Base-by-base conservation (phyloP, 257 asterid genomes). In the Anisodus tanguticus region DNA sequence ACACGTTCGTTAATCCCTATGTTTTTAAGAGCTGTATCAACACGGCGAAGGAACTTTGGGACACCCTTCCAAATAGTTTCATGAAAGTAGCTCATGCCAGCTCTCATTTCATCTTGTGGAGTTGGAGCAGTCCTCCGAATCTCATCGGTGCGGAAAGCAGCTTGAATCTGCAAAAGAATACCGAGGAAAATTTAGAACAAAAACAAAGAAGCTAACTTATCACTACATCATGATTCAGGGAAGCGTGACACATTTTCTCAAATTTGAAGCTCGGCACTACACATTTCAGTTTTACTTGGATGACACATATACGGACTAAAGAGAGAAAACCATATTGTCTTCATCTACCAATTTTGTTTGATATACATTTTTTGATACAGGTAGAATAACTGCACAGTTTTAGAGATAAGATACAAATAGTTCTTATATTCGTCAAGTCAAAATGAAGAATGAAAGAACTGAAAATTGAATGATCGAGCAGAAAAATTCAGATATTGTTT, bases 61-160 rank as follows among this genome's bases (percentile, higher is more conserved):
- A 90, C 91, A 13, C 92, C 92, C 82, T 90, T 88, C 92, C 92
- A 90, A 10, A 90, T 90, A 63, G 92, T 90, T 83, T 90, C 92
- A 26, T 90, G 92, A 79, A 90, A 90, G 88, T 90, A 90, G 85
- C 92, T 90, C 92, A 90, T 90, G 79, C 92, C 92, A 82, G 91
- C 92, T 84, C 92, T 88, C 92, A 90, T 90, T 88, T 90, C 92
- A 79, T 90, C 92, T 72, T 90, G 92, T 58, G 92, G 92, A 9
- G 92, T 90, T 12, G 92, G 92, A 64, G 92, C 91, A 85, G 91
- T 90, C 79, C 92, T 88, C 47, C 91, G 83, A 74, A 90, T 90
- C 82, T 90, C 92, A 87, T 90, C 92, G 19, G 92, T 90, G 41
- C 92, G 90, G 76, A 90, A 90, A 81, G 92, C 92, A 82, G 92